phyloP scores from a whole-genome alignment of 2,329 filamentous ascomycete species.

The Ophiostoma himal-ulmi region DNA sequence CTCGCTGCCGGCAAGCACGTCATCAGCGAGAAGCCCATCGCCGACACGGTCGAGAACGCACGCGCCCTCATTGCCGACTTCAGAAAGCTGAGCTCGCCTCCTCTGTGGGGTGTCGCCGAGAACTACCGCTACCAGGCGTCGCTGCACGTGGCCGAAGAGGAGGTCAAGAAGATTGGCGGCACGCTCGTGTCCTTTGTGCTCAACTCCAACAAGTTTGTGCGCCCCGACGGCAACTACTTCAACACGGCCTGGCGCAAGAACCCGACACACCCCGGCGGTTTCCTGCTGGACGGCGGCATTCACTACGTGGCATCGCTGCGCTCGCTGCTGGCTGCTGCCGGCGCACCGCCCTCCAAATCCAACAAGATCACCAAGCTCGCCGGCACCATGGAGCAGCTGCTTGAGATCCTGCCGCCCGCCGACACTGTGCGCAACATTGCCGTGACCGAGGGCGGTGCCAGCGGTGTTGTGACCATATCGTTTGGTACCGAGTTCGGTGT shows the following conservation, averaged over 20 bases:
- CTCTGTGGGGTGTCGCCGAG: conserved; percentile 60
- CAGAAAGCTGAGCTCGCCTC: conserved; percentile 27
- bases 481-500: conserved; percentile 34
- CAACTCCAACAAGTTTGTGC: conserved; percentile 41
- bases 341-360: conserved; percentile 24
- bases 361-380: conserved; percentile 43
- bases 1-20: conserved; percentile 64
- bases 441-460: conserved; percentile 28
- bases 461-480: conserved; percentile 29
- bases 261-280: conserved; percentile 68
- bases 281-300: conserved; percentile 69
- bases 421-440: conserved; percentile 59
- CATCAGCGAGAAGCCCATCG: conserved; percentile 63
- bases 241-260: conserved; percentile 56
- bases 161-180: conserved; percentile 30
- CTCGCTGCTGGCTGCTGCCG: conserved; percentile 47
- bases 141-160: conserved; percentile 27
- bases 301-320: conserved; percentile 62
- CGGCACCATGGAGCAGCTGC: conserved; percentile 51
- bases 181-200: conserved; percentile 36
- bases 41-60: conserved; percentile 42
- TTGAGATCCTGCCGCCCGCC: conserved; percentile 55
- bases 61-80: conserved; percentile 32
- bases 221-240: conserved; percentile 41
- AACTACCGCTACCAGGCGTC: conserved; percentile 55